These are phyloP conservation scores for Haematococcus sp. DNA, from an alignment of 139 green algal genomes.

Conservation along the genomic window DNA sequence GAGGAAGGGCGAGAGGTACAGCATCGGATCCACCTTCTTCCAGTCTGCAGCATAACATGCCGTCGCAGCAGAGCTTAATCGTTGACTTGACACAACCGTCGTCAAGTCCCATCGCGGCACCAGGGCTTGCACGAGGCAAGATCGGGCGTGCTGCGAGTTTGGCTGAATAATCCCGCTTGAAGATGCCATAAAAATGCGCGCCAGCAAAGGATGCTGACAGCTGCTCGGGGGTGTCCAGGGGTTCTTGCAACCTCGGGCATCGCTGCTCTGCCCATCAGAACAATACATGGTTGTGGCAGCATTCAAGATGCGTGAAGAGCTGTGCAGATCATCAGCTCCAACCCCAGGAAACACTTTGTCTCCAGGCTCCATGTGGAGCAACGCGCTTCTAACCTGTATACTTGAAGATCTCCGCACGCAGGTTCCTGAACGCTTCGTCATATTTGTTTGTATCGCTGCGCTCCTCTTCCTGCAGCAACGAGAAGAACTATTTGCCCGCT, in stretches of 20 bases:
- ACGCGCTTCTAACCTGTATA: conserved; percentile 47
- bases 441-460: conserved; percentile 81
- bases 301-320: background rate
- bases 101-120: background rate
- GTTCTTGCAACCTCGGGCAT: too few species aligned
- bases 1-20: conserved; percentile 91
- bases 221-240: too few species aligned
- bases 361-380: background rate
- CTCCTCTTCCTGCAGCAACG: conserved; percentile 63
- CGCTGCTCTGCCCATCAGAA: too few species aligned
- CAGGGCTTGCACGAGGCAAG: background rate
- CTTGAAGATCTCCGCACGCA: conserved; percentile 81
- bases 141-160: background rate
- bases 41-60: conserved; percentile 51
- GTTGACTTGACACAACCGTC: background rate
- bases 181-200: too few species aligned
- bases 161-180: background rate
- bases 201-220: too few species aligned
- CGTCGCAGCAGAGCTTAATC: too few species aligned
- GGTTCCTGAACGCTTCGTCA: conserved; percentile 74
- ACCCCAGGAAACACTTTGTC: background rate
- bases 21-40: conserved; percentile 67
- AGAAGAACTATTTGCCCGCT: too few species aligned
- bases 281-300: too few species aligned
- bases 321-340: background rate